These are phyloP conservation scores for Ophiosphaerella herpotricha DNA, from an alignment of 2,329 filamentous ascomycete genomes.

Conservation along the genomic window DNA sequence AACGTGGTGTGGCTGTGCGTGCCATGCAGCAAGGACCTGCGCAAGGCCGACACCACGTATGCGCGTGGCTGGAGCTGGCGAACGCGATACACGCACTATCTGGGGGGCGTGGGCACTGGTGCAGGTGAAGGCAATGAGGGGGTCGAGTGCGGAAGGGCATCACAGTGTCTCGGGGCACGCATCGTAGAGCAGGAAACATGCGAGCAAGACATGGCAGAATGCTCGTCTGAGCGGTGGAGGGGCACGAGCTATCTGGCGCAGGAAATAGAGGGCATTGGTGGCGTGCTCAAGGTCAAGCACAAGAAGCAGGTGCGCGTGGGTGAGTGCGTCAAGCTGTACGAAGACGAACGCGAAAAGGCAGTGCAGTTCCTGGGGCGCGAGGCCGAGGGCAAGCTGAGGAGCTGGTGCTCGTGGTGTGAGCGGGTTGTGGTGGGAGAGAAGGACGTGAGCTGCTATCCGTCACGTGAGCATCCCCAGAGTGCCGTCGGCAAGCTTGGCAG, in stretches of 20 bases:
- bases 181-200: constrained; percentile 83
- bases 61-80: constrained; percentile 84
- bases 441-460: constrained; percentile 36
- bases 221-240: constrained; percentile 52
- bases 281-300: constrained; percentile 84
- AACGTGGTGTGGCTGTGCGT: constrained; percentile 82
- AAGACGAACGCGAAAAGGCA: constrained; percentile 56
- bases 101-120: constrained; percentile 81
- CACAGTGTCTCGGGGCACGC: constrained; percentile 74
- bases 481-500: too few species aligned
- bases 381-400: constrained; percentile 68
- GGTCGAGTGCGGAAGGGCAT: constrained; percentile 82
- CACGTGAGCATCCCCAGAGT: too few species aligned
- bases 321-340: constrained; percentile 82
- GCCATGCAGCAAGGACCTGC: constrained; percentile 76
- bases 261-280: constrained; percentile 90
- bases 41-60: constrained; percentile 63
- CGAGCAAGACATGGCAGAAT: constrained; percentile 60
- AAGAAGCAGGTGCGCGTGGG: constrained; percentile 82
- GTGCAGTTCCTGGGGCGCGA: constrained; percentile 71
- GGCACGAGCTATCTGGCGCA: constrained; percentile 79
- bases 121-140: constrained; percentile 88
- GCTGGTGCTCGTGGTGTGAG: constrained; percentile 93
- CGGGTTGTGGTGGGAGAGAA: constrained; percentile 68
- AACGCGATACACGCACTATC: constrained; percentile 76